phyloP scores from a whole-genome alignment of 352 stramenopile species.

The Aphanomyces astaci region DNA sequence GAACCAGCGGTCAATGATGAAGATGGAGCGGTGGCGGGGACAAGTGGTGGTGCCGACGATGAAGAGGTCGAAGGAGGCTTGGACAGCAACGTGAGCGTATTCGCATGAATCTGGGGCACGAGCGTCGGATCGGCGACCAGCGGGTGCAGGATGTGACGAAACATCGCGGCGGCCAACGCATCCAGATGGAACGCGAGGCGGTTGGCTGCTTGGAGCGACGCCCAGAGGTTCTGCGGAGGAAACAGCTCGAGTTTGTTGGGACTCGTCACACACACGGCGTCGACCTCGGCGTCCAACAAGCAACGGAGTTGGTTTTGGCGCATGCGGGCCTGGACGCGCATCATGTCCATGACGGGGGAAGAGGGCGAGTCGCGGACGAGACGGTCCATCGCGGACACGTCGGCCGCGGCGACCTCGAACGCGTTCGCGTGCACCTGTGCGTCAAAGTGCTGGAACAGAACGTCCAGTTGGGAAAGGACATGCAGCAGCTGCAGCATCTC shows the following conservation, averaged over 20 bases:
- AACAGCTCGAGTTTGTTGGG: slow-evolving; percentile 1
- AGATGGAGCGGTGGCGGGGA: not conserved
- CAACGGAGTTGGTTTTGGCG: not conserved
- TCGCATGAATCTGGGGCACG: not conserved
- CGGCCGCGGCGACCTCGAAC: not conserved
- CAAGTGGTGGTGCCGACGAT: not conserved
- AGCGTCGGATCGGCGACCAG: not conserved
- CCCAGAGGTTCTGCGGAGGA: not conserved
- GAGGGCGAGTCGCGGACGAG: not conserved
- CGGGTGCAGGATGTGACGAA: not conserved
- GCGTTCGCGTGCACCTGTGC: not conserved
- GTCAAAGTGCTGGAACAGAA: slow-evolving; percentile 5
- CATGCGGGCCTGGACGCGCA: not conserved
- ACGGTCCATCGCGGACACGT: not conserved
- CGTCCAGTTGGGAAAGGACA: slow-evolving; percentile 2
- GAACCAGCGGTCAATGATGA: not conserved
- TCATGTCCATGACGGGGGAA: slow-evolving; percentile 4
- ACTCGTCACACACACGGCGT: not conserved
- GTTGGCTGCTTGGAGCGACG: not conserved
- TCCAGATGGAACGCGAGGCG: not conserved
- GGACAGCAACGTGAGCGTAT: not conserved
- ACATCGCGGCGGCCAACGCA: not conserved
- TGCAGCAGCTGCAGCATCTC: slow-evolving; percentile 1
- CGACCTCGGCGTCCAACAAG: not conserved
- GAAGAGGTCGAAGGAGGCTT: not conserved